Percentiles rank a stretch among this genome's conserved stretches.
Conservation (phyloP, 1,284 basidiomycete species). For the Meripilus lineatus region DNA sequence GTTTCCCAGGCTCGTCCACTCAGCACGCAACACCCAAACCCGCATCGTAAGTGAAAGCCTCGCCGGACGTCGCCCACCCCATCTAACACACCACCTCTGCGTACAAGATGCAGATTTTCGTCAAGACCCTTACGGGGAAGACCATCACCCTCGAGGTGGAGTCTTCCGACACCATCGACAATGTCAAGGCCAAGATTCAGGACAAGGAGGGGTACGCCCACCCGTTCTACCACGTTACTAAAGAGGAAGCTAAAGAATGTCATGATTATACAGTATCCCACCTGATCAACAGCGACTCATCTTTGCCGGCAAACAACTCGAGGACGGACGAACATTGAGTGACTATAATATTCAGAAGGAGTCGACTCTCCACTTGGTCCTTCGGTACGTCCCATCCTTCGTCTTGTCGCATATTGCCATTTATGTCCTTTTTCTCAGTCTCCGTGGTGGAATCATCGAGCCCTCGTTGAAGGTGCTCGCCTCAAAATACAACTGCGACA, state of each 20-base stretch:
- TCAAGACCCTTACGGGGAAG: constrained; percentile 96
- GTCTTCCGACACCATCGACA: constrained; percentile 94
- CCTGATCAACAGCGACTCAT: constrained; percentile 94
- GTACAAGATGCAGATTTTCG: constrained; percentile 86
- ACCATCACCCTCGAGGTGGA: constrained; percentile 99
- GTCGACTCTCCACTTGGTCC: constrained; percentile 95
- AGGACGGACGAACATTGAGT: constrained; percentile 90
- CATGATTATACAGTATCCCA: constrained; percentile 56
- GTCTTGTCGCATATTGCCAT: background rate
- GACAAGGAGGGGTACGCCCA: constrained; percentile 82
- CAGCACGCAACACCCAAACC: no score
- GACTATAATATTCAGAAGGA: constrained; percentile 99
- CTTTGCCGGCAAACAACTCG: constrained; percentile 94
- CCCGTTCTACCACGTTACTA: background rate
- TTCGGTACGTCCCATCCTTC: constrained; percentile 56
- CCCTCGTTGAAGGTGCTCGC: constrained; percentile 97
- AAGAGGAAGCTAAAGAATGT: background rate
- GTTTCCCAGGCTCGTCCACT: no score
- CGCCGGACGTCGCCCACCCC: constrained; percentile 15
- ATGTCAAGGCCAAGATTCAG: constrained; percentile 89
- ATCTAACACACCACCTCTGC: constrained; percentile 20
- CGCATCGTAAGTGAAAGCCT: no score
- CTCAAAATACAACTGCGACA: constrained; percentile 95
- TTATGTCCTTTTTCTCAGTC: constrained; percentile 41
- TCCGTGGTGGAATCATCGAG: constrained; percentile 98